These are phyloP conservation scores for Adansonia rubrostipa DNA, from an alignment of 441 rosid genomes.

Conservation along the genomic window DNA sequence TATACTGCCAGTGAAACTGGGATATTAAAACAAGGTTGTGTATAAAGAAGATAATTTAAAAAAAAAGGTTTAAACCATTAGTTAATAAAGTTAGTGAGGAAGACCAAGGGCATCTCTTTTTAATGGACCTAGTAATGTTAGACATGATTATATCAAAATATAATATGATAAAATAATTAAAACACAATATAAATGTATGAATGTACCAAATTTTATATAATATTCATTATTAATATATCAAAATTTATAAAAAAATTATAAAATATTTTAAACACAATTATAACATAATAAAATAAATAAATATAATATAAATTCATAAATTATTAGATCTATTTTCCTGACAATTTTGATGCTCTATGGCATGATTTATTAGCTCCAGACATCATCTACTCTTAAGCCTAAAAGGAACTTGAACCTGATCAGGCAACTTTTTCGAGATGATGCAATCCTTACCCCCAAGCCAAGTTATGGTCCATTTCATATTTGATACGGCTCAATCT, in stretches of 20 bases:
- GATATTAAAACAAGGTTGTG: background rate
- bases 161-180: too few relatives aligned
- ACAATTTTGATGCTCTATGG: background rate
- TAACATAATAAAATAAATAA: too few relatives aligned
- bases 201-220: too few relatives aligned
- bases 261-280: too few relatives aligned
- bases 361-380: background rate
- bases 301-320: too few relatives aligned
- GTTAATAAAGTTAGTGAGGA: background rate
- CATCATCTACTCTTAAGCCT: background rate
- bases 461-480: background rate
- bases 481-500: background rate
- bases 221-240: too few relatives aligned
- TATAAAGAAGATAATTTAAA: background rate
- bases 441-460: background rate
- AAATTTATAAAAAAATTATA: too few relatives aligned
- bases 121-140: too few relatives aligned
- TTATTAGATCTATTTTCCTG: background rate
- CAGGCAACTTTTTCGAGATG: background rate
- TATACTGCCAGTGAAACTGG: background rate
- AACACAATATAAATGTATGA: too few relatives aligned
- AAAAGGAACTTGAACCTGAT: background rate
- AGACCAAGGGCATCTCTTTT: background rate
- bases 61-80: background rate
- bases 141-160: too few relatives aligned